A percentile compares a stretch with the other conserved stretches of the same genome.
These are phyloP conservation scores for Aspergillus bertholletiae DNA, from an alignment of 495 filamentous ascomycete genomes.

Conservation along the genomic window DNA sequence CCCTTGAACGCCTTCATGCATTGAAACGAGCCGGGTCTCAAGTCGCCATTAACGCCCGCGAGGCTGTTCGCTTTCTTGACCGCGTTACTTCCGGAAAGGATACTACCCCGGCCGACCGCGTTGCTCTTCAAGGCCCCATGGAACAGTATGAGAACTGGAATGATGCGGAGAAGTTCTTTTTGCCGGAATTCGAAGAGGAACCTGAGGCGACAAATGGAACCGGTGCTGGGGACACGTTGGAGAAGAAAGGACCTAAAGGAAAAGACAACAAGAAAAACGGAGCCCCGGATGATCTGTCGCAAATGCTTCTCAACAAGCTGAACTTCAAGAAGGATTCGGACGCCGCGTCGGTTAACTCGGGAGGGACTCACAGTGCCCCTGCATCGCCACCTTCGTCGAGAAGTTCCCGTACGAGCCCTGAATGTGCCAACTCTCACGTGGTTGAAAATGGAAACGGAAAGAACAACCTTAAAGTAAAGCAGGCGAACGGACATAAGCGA, in stretches of 20 bases:
- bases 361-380: constrained; percentile 41
- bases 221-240: constrained; percentile 15
- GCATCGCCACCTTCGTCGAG: constrained; percentile 47
- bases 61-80: constrained; percentile 64
- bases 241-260: constrained; percentile 11
- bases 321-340: constrained; percentile 49
- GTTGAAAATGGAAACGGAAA: constrained; percentile 24
- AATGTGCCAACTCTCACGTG: constrained; percentile 33
- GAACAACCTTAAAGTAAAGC: constrained; percentile 22
- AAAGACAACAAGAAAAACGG: constrained; percentile 15
- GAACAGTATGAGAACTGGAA: constrained; percentile 58
- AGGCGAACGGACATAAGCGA: constrained; percentile 31
- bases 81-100: constrained; percentile 55
- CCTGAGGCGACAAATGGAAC: constrained; percentile 24
- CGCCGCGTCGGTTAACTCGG: constrained; percentile 47
- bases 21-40: constrained; percentile 55
- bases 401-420: constrained; percentile 48
- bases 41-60: constrained; percentile 58
- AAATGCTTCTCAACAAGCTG: constrained; percentile 50
- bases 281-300: constrained; percentile 39
- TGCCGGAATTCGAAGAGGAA: constrained; percentile 51
- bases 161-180: constrained; percentile 59
- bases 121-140: constrained; percentile 53
- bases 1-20: constrained; percentile 52
- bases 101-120: constrained; percentile 41